phyloP scores from a whole-genome alignment of 2,329 filamentous ascomycete species.

The Colletotrichum incanum region DNA sequence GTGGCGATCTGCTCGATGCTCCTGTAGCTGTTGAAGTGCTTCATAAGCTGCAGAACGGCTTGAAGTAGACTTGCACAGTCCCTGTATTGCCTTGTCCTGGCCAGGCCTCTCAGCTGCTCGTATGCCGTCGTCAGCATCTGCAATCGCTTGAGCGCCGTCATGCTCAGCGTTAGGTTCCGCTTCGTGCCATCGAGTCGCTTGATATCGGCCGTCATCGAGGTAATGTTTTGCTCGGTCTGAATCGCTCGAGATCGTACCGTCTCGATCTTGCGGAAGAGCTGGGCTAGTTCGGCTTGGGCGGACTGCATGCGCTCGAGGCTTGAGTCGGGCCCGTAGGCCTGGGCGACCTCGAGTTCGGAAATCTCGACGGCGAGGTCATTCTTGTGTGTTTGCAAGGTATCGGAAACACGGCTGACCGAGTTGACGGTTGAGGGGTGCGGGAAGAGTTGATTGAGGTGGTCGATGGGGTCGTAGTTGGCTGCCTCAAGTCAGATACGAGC shows the following conservation, averaged over 20 bases:
- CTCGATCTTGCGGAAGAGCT: conserved; percentile 95
- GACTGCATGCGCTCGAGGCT: conserved; percentile 93
- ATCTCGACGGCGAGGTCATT: conserved; percentile 88
- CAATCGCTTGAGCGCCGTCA: conserved; percentile 96
- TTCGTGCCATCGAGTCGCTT: conserved; percentile 98
- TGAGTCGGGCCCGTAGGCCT: conserved; percentile 88
- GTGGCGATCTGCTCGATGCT: conserved; percentile 98
- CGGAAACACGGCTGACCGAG: conserved; percentile 82
- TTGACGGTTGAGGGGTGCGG: conserved; percentile 88
- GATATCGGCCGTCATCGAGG: conserved; percentile 98
- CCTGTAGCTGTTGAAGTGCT: conserved; percentile 96
- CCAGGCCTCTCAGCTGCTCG: conserved; percentile 89
- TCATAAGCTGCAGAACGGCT: conserved; percentile 97
- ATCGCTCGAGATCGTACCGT: conserved; percentile 90
- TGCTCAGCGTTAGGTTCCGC: conserved; percentile 94
- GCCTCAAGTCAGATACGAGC: conserved; percentile 45
- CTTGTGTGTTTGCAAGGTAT: conserved; percentile 81
- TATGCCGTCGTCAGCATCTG: conserved; percentile 99
- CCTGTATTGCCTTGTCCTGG: conserved; percentile 89
- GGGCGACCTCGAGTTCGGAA: conserved; percentile 78
- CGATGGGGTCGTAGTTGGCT: conserved; percentile 91
- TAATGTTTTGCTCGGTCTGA: conserved; percentile 95
- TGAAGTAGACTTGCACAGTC: conserved; percentile 95
- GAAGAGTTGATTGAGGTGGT: conserved; percentile 95
- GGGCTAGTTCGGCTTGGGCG: conserved; percentile 89